Conservation (phyloP, 1,139 yeast species). For the Chernovozyma aurita region DNA sequence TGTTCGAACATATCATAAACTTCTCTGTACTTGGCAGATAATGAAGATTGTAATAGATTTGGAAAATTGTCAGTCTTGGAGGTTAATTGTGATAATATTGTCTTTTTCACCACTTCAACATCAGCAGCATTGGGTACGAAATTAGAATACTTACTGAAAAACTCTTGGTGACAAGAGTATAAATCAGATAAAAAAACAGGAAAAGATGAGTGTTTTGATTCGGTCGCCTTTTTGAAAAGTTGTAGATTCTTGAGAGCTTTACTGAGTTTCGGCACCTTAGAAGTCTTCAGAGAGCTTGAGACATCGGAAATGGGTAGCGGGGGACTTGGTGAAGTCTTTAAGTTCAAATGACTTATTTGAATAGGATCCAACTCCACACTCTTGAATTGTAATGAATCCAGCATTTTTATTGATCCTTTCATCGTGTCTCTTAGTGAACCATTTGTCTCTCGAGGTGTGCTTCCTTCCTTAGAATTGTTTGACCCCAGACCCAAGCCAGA, state of each 20-base stretch:
- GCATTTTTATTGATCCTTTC: too few relatives aligned
- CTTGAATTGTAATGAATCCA: too few relatives aligned
- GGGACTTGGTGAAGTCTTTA: too few relatives aligned
- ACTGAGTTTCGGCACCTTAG: not conserved
- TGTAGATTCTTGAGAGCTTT: not conserved
- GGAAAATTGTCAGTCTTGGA: conserved; percentile 16
- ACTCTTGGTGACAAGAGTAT: not conserved
- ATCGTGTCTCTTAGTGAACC: too few relatives aligned
- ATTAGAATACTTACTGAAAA: not conserved
- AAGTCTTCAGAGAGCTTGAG: not conserved
- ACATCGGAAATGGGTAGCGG: too few relatives aligned
- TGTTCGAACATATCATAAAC: conserved; percentile 56
- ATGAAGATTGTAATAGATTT: conserved; percentile 14
- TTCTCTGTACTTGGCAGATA: conserved; percentile 39
- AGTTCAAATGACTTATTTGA: too few relatives aligned
- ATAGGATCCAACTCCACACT: too few relatives aligned
- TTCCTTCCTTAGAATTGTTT: too few relatives aligned
- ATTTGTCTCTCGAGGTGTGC: too few relatives aligned
- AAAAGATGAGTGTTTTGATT: not conserved
- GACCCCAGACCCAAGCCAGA: too few relatives aligned
- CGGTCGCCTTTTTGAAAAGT: not conserved
- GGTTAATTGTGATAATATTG: conserved; percentile 18
- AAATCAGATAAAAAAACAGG: not conserved
- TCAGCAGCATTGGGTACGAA: conserved; percentile 9
- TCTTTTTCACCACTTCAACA: conserved; percentile 13